Evolutionary conservation across 164 flowering plant species (phyloP), one percentile per base, ranked within the genome.

Genomic region (Chimonanthus salicifolius): DNA sequence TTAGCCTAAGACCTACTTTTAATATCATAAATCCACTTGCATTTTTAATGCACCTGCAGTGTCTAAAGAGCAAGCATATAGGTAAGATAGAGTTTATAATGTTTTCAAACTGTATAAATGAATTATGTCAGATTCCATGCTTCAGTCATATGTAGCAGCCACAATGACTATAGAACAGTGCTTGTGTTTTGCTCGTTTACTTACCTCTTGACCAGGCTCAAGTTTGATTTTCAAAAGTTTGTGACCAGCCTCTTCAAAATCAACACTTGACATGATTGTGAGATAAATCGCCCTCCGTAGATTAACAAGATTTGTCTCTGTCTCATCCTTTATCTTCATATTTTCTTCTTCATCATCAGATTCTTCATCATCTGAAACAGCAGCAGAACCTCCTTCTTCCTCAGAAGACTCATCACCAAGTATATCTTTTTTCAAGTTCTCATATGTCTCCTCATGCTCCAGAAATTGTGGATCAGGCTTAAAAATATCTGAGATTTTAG

Each of bases 191-290:
- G 21, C 21, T 20, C 21, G 21, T 20, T 71, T 20, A 45, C 83
- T 78, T 80, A 95, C 99, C 90, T 93, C 99, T 82, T 96, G 99
- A 33, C 99, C 99, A 46, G 99, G 91, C 81, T 96, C 97, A n/a
- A 96, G 87, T 79, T 92, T 92, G 68, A 96, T 94, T 80, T 96
- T 90, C 71, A 96, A 75, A 2, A 96, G 84, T 77, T 96, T 96
- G 75, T 96, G 99, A 2, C 99, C 99, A 72, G 99, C 99, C 78
- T 96, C 99, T 84, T 96, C 99, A 84, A 94, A 96, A 78, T 94
- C 97, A 67, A 92, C 98, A 85, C 99, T 96, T 44, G 97, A 94
- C 99, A 96, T 96, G 66, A 94, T 94, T 13, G 99, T 94, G 49
- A 96, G 80, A 81, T 96, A 94, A 64, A 94, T 96, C 50, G 97